These are phyloP conservation scores for Colletotrichum liriopes DNA, from an alignment of 2,329 filamentous ascomycete species.

Conservation along the genomic window DNA sequence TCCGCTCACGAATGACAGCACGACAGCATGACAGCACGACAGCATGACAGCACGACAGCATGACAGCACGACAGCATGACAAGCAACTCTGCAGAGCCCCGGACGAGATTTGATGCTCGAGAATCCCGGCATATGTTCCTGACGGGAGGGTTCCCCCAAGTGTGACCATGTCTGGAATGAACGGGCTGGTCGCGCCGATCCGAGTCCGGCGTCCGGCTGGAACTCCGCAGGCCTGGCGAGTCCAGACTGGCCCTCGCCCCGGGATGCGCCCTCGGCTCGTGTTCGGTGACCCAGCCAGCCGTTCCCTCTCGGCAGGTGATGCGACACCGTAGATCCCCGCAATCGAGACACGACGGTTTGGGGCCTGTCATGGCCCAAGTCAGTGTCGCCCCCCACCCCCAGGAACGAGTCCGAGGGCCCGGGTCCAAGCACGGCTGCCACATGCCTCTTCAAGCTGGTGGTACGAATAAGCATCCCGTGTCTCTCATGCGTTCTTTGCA, in stretches of 20 bases:
- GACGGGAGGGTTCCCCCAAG: not conserved
- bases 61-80: not conserved
- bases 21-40: too few relatives aligned
- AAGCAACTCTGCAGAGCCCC: not conserved
- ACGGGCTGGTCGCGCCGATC: not conserved
- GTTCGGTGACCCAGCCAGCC: conserved; percentile 12
- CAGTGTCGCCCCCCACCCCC: not conserved
- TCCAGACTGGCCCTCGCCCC: not conserved
- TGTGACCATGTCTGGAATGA: not conserved
- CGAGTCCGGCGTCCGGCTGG: not conserved
- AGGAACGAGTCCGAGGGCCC: conserved; percentile 24
- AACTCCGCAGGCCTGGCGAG: not conserved
- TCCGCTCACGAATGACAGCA: not conserved
- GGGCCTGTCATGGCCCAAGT: conserved; percentile 16
- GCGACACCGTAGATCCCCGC: conserved; percentile 2
- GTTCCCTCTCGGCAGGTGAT: not conserved
- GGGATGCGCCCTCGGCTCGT: conserved; percentile 5
- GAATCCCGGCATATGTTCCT: not conserved
- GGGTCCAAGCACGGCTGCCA: conserved; percentile 21
- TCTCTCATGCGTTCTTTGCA: not conserved
- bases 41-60: too few relatives aligned
- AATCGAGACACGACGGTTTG: conserved; percentile 13
- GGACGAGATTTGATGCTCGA: not conserved
- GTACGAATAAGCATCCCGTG: not conserved
- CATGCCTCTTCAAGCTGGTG: not conserved